Base-by-base conservation (phyloP, 768 basidiomycete species). In the Obba rivulosa region DNA sequence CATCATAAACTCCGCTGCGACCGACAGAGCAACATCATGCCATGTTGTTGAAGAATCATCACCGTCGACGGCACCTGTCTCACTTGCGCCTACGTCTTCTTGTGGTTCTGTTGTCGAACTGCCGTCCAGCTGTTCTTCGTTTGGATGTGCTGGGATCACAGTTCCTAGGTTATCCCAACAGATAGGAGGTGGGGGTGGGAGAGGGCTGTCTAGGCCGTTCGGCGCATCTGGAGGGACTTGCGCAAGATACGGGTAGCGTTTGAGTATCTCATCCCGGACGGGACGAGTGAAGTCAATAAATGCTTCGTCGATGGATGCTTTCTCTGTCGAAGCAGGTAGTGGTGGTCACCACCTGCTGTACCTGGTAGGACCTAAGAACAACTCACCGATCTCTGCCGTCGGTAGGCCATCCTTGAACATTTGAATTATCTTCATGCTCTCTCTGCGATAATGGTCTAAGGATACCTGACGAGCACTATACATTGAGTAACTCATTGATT, bases 221-320 rank as follows among this genome's bases (percentile, higher is more conserved):
- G 82, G 81, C 0, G 86, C 80, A 50, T 85, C 78, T 0, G 73
- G 61, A 2, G 93, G 92, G 2, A 85, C 76, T 17, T 77, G 62
- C 0, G 80, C 75, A 21, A 99, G 79, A 61, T 90, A 74, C 0
- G 94, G 89, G 59, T 85, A 91, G 36, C 81, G 72, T 42, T 79
- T 74, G 2, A 98, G 69, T 2, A 99, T 66, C 39, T 78, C 69
- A 48, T 84, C 79, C 34, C 89, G 82, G n/a, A 92, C 82, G 28
- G 86, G 84, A 8, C 75, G 75, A 3, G 92, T 89, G 48, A 98
- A 78, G 64, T 98, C 95, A 48, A 98, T 81, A 65, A 94, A 99
- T 0, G 91, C 92, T 61, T 99, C 96, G 59, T 98, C 96, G 31
- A 98, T 96, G 0, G 92, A 95, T 20, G 96, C 96, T 63, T 94